These are phyloP conservation scores for Fusarium sp. DNA, from an alignment of 2,329 filamentous ascomycete species.

Conservation along the genomic window DNA sequence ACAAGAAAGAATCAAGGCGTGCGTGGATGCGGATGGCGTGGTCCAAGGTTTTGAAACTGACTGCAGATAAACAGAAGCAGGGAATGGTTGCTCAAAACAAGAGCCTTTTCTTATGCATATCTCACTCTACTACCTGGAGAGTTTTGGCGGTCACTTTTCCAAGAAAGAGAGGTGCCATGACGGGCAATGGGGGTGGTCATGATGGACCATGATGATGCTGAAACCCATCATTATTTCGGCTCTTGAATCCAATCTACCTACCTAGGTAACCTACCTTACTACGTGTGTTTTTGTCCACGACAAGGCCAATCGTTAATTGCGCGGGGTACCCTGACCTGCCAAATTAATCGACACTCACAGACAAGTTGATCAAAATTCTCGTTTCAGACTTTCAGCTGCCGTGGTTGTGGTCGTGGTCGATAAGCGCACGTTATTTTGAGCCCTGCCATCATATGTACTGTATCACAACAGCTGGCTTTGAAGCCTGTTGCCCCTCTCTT, in stretches of 20 bases:
- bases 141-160: not conserved
- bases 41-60: constrained; percentile 23
- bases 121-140: not conserved
- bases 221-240: constrained; percentile 31
- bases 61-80: constrained; percentile 11
- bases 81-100: not conserved
- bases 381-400: constrained; percentile 28
- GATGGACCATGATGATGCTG: constrained; percentile 38
- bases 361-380: not conserved
- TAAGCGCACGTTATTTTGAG: not conserved
- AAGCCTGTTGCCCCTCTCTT: not conserved
- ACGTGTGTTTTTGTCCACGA: not conserved
- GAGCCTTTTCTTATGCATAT: constrained; percentile 15
- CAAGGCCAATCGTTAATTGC: constrained; percentile 22
- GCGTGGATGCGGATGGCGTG: constrained; percentile 19
- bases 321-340: constrained; percentile 21
- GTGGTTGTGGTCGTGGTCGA: constrained; percentile 5
- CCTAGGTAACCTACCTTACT: too few relatives aligned
- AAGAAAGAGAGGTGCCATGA: not conserved
- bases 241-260: not conserved
- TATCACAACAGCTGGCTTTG: constrained; percentile 11
- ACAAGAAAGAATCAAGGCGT: constrained; percentile 19
- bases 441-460: not conserved
- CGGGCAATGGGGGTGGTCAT: constrained; percentile 9
- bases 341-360: not conserved